Evolutionary conservation across 805 yeast species (phyloP), one percentile per base, ranked within the genome.

Genomic region (Candida coquimbonensis): DNA sequence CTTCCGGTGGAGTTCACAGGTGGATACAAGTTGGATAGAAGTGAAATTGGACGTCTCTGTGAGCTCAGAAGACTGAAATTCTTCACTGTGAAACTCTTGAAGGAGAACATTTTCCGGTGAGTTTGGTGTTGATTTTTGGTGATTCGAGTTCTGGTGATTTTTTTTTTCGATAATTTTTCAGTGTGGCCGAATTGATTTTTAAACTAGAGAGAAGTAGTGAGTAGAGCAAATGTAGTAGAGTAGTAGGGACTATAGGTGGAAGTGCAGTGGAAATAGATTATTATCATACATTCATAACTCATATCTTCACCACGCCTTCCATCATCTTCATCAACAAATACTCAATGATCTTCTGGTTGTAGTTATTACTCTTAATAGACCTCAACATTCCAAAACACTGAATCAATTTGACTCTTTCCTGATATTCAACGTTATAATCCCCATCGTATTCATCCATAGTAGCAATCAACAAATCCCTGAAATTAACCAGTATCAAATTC

Each of bases 341-440:
- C 39, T 81, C 84, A n/a, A 83, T 67, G n/a, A 74, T 67, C 36
- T 65, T 67, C 54, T 82, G 89, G 46, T 75, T 73, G 21, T 74
- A 74, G 53, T 80, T 83, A 8, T 64, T 67, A 0, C 81, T 71
- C 39, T 74, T 74, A 3, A 80, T 70, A 1, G 78, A 68, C 19
- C 74, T 70, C 29, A 84, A 58, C 27, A 78, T 66, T 8, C 83
- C 79, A 51, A 82, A 74, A 54, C 91, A 83, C 54, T 81, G 87
- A 11, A 80, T 60, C 29, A 83, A 57, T 3, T 69, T 60, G 26
- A 69, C 57, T 26, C 70, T 68, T 21, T 63, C 71, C 4, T 35
- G 35, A 7, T 44, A 45, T 26, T 60, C 67, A 29, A 29, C 13
- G 31, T 29, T 29, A 29, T 29, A 29, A 29, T 29, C 31, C 6